Base-by-base conservation (phyloP, 2,329 filamentous ascomycete genomes). In the Alternaria metachromatica region DNA sequence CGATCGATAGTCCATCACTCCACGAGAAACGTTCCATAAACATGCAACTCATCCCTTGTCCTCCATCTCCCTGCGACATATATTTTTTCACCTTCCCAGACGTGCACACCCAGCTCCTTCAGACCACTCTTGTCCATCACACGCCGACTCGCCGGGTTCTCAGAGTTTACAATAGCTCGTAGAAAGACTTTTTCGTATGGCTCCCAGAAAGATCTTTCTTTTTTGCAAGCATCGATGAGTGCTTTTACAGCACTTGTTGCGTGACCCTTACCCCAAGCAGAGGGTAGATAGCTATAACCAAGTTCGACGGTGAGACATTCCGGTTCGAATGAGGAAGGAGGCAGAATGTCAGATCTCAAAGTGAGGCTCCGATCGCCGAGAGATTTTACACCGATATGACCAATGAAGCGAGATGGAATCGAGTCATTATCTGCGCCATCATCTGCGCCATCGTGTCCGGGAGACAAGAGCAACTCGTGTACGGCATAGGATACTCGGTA, bases 51-150 rank as follows among this genome's bases (percentile, higher is more conserved):
- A 66, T 72, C 67, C 20, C 60, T 63, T 21, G 66, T 69, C 61
- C 64, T 64, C 73, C 69, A 74, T 51, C 66, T 65, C 3, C 77
- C 77, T 21, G 57, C 71, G 25, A 79, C 57, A 44, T 57, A 65
- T 51, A 77, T 51, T 48, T 9, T 30, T 55, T 72, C 50, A 2
- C 68, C 76, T n/a, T 50, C 66, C 75, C 73, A 76, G 20, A 66
- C 58, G 61, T 72, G 72, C 20, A 78, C 49, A 3, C 76, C 78
- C 25, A 51, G 67, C 37, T 71, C 64, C 55, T 46, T 57, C 67
- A 80, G 71, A 15, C 69, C 74, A 21, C 53, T 49, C 59, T 80
- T 80, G 6, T 66, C 61, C 76, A 79, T 72, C 2, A 80, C 77
- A n/a, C 68, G 64, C 58, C 61, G 15, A 57, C 77, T 79, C 18